phyloP scores from a whole-genome alignment of 1,284 basidiomycete species.

The Ganoderma meredithae region DNA sequence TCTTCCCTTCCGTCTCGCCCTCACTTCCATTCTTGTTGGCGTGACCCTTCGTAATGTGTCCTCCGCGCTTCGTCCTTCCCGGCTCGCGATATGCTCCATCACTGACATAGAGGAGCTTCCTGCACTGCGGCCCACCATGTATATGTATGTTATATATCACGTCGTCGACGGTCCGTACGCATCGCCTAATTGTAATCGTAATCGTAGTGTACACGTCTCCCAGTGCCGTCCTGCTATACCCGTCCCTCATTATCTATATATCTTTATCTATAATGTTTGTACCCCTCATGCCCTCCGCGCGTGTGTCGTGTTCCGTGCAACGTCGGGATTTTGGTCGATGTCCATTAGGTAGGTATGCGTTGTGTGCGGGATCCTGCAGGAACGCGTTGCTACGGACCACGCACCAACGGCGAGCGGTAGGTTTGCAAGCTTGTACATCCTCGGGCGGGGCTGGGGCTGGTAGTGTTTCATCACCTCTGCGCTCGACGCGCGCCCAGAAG shows the following conservation, averaged over 20 bases:
- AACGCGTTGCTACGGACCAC: too few relatives aligned
- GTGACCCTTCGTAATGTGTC: neutral
- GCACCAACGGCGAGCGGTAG: too few relatives aligned
- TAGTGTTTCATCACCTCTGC: too few relatives aligned
- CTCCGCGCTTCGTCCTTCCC: too few relatives aligned
- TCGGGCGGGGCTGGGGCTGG: too few relatives aligned
- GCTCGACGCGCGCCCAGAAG: neutral
- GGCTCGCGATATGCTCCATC: neutral
- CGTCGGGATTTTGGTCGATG: neutral
- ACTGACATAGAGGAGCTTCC: neutral
- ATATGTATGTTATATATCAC: neutral
- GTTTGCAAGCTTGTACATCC: too few relatives aligned
- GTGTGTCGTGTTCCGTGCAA: neutral
- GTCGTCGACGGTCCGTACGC: neutral
- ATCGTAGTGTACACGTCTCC: neutral
- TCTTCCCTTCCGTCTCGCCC: neutral
- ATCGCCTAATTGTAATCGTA: neutral
- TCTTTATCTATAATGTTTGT: neutral
- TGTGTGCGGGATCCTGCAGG: neutral
- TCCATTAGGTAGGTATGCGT: neutral
- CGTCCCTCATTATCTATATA: neutral
- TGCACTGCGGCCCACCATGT: neutral
- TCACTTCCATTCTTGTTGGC: neutral
- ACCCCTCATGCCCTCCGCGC: neutral
- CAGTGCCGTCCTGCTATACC: neutral